phyloP scores from a whole-genome alignment of 192 early-diverging fungal species.

The Rhizophagus sp. region DNA sequence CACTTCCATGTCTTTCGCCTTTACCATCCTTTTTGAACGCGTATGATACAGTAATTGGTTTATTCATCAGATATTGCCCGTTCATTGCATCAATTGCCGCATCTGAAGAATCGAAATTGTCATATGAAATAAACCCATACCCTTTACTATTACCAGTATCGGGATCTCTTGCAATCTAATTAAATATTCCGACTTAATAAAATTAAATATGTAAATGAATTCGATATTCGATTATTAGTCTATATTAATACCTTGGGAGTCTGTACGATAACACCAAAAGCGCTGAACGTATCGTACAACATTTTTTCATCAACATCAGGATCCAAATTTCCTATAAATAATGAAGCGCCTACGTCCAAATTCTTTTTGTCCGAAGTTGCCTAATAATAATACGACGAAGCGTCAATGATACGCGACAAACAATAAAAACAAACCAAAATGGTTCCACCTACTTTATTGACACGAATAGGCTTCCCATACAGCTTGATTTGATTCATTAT shows the following conservation, averaged over 20 bases:
- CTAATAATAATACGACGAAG: constrained; percentile 24
- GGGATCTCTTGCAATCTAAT: constrained; percentile 76
- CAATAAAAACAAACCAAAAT: neutral
- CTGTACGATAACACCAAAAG: constrained; percentile 90
- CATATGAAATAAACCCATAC: constrained; percentile 90
- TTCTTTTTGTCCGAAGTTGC: constrained; percentile 82
- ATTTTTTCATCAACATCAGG: constrained; percentile 88
- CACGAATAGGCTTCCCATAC: constrained; percentile 91
- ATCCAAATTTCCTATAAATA: constrained; percentile 97
- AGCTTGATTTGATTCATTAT: constrained; percentile 98
- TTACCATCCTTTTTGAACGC: constrained; percentile 99
- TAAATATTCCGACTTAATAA: too few species aligned
- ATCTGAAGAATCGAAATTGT: constrained; percentile 95
- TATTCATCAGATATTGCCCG: constrained; percentile 94
- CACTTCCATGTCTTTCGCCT: constrained; percentile 95
- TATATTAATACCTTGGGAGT: constrained; percentile 64
- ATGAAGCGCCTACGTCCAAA: constrained; percentile 92
- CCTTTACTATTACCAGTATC: constrained; percentile 87
- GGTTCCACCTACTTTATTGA: constrained; percentile 71
- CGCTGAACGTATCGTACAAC: constrained; percentile 91
- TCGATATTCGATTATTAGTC: neutral
- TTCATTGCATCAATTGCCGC: constrained; percentile 99
- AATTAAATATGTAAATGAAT: neutral
- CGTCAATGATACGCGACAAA: neutral
- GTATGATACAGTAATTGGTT: constrained; percentile 86